phyloP scores from a whole-genome alignment of 2,329 filamentous ascomycete species.

The Fusarium marasasianum region DNA sequence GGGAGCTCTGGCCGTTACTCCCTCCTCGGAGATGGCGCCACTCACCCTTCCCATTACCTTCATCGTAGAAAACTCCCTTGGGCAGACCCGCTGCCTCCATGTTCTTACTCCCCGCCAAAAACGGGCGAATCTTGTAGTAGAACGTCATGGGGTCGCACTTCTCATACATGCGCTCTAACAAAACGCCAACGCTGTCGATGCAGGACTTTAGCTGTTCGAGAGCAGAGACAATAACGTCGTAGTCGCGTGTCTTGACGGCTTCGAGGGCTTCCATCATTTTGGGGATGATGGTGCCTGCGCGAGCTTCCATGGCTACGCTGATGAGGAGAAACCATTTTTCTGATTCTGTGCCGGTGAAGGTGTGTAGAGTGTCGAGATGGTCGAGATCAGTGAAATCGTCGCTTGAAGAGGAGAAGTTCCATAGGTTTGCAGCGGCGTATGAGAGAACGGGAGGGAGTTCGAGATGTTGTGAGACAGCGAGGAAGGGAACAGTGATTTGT shows the following conservation, averaged over 20 bases:
- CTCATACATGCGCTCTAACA: conserved; percentile 89
- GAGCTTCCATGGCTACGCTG: conserved; percentile 89
- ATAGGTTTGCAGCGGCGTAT: conserved; percentile 86
- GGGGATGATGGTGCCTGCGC: conserved; percentile 78
- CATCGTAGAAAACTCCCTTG: conserved; percentile 84
- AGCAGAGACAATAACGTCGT: conserved; percentile 66
- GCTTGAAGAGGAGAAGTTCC: conserved; percentile 78
- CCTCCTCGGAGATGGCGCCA: conserved; percentile 88
- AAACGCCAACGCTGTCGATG: conserved; percentile 71
- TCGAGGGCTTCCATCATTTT: conserved; percentile 80
- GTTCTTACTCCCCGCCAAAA: conserved; percentile 90
- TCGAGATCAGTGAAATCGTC: conserved; percentile 71
- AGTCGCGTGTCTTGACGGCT: conserved; percentile 70
- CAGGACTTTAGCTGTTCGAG: conserved; percentile 72
- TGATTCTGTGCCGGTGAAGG: conserved; percentile 87
- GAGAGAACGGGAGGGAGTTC: conserved; percentile 90
- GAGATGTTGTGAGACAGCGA: conserved; percentile 75
- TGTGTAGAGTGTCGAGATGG: conserved; percentile 76
- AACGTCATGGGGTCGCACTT: conserved; percentile 87
- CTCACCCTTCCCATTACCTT: conserved; percentile 69
- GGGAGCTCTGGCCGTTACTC: conserved; percentile 90
- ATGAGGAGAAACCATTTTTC: conserved; percentile 96
- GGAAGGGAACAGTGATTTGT: conserved; percentile 79
- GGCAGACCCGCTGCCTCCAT: conserved; percentile 88
- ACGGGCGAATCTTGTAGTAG: conserved; percentile 88